These are phyloP conservation scores for Phanerochaete carnosa DNA, from an alignment of 768 basidiomycete genomes.

Conservation along the genomic window DNA sequence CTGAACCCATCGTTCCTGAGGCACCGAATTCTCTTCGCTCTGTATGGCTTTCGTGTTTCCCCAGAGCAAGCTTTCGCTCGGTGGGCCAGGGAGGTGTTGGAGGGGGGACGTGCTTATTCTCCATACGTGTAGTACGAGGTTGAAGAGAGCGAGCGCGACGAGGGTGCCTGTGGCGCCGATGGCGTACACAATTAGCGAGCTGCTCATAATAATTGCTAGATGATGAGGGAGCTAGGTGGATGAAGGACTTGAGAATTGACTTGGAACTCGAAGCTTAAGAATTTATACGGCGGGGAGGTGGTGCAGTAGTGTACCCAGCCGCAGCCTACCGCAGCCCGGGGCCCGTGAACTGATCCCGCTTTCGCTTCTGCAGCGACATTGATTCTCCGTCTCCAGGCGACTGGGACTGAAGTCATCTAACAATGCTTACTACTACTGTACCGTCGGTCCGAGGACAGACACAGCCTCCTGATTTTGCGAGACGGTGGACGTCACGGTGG, in stretches of 20 bases:
- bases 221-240: too few relatives aligned
- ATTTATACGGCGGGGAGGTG: neutral
- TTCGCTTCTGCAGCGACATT: too few relatives aligned
- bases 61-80: constrained; percentile 39
- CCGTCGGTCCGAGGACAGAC: too few relatives aligned
- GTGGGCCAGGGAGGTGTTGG: constrained; percentile 49
- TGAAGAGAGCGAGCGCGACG: neutral
- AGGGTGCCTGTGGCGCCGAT: neutral
- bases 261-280: neutral
- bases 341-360: too few relatives aligned
- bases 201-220: neutral
- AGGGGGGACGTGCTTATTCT: constrained; percentile 33
- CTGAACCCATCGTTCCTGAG: constrained; percentile 46
- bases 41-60: constrained; percentile 47
- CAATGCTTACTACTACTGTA: too few relatives aligned
- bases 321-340: neutral
- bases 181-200: neutral
- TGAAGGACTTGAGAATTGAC: too few relatives aligned
- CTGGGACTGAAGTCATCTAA: too few relatives aligned
- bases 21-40: constrained; percentile 32
- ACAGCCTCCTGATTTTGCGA: too few relatives aligned
- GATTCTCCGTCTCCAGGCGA: too few relatives aligned
- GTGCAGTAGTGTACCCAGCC: neutral
- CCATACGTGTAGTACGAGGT: neutral
- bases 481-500: too few relatives aligned